A percentile compares a stretch with the other conserved stretches of the same genome.
These are phyloP conservation scores for Lepidium sativum DNA, from an alignment of 345 rosid species.

Conservation along the genomic window DNA sequence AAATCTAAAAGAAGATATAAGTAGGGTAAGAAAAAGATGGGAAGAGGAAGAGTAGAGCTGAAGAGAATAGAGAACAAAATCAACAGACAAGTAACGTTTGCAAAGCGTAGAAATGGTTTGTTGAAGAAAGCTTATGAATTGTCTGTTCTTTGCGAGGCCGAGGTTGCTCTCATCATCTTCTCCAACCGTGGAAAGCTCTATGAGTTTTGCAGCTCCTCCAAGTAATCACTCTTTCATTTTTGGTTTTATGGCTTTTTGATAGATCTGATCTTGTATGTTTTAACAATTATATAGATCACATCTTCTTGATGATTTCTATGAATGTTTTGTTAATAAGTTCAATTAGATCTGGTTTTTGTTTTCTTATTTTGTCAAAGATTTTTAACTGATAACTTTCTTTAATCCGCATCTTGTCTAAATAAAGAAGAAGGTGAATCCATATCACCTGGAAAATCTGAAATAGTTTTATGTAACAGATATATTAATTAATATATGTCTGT, in stretches of 20 bases:
- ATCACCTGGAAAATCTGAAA: background rate
- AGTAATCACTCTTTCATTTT: too few species aligned
- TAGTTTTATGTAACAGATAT: background rate
- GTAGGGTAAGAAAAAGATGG: conserved; percentile 35
- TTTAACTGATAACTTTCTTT: too few species aligned
- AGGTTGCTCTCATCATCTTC: conserved; percentile 94
- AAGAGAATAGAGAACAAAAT: conserved; percentile 99
- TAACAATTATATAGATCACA: too few species aligned
- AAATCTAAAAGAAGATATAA: conserved; percentile 7
- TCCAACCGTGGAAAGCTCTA: conserved; percentile 96
- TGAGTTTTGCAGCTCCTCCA: conserved; percentile 79
- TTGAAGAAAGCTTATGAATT: conserved; percentile 96
- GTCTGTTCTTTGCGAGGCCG: conserved; percentile 93
- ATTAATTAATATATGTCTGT: background rate
- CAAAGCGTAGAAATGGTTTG: conserved; percentile 91
- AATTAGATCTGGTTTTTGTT: conserved; percentile 7
- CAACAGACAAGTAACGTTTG: conserved; percentile 98
- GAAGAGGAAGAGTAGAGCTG: conserved; percentile 97
- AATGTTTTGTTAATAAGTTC: too few species aligned
- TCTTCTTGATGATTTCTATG: too few species aligned
- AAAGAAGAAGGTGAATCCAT: background rate
- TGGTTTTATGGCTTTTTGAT: too few species aligned
- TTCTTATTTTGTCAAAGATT: background rate
- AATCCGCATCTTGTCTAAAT: background rate
- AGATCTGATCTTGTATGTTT: too few species aligned